These are phyloP conservation scores for Debaryomyces maramus DNA, from an alignment of 805 yeast species.

Conservation along the genomic window DNA sequence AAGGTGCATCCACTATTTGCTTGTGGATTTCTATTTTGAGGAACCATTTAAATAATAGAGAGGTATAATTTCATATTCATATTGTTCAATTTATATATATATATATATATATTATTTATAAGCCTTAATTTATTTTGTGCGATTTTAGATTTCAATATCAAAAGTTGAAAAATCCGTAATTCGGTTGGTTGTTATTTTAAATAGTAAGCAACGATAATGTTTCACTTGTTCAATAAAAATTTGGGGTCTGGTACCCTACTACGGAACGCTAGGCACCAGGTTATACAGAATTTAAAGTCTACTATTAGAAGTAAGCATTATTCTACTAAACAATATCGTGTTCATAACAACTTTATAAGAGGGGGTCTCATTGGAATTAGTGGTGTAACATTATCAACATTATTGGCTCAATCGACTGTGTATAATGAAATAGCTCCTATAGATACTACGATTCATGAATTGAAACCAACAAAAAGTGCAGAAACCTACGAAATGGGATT, in stretches of 20 bases:
- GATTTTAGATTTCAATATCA: no score
- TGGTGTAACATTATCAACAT: conserved; percentile 3
- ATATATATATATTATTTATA: no score
- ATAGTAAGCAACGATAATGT: neutral
- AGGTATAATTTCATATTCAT: conserved; percentile 1
- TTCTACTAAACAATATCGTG: neutral
- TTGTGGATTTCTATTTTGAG: conserved; percentile 48
- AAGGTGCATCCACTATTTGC: conserved; percentile 52
- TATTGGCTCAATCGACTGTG: conserved; percentile 1
- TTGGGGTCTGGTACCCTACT: neutral
- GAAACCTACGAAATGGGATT: conserved; percentile 74
- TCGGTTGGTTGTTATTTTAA: no score
- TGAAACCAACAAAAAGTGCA: conserved; percentile 46
- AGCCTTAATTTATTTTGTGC: neutral
- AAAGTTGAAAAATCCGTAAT: no score
- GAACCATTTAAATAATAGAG: conserved; percentile 21
- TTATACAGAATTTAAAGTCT: neutral
- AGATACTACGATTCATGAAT: conserved; percentile 35
- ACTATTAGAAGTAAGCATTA: neutral
- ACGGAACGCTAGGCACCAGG: neutral
- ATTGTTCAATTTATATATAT: conserved; percentile 2
- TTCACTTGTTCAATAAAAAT: neutral
- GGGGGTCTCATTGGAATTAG: conserved; percentile 9
- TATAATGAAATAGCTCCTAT: conserved; percentile 33
- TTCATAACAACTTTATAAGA: neutral